Base-by-base conservation (phyloP, 2,329 filamentous ascomycete species). In the Fusarium sp. region DNA sequence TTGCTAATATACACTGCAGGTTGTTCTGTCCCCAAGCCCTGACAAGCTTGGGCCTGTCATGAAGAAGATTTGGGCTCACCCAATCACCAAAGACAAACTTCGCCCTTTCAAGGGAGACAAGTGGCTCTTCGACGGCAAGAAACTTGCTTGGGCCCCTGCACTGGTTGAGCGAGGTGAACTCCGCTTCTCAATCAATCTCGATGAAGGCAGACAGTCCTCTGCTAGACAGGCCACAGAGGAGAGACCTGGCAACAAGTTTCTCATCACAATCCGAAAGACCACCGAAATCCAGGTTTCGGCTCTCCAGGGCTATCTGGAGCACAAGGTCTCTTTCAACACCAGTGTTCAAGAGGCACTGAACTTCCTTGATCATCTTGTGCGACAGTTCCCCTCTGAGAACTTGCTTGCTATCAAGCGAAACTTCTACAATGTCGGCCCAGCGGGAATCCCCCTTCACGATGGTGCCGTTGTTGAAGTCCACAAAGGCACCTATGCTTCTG, bases 301-400 rank as follows among this genome's bases (percentile, higher is more conserved):
- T 1, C 85, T 98, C 0, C 81, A 86, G 4, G 83, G 84, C 0
- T 98, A 95, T 76, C 83, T 97, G 3, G 75, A 84, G 2, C 86
- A 89, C 50, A 82, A 87, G 62, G 82, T 86, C 18, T 80, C 84
- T 1, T 92, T 92, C 78, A 88, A 92, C 75, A 89, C 88, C 39
- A 82, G 86, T 18, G 90, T 95, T 18, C 86, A 95, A 8, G 93
- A 96, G 75, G 91, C 92, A 13, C 89, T 98, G 79, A 97, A 92
- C 77, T 98, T 98, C 76, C 84, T 98, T 6, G 96, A 99, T 69
- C 96, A 99, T 76, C 84, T 95, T 8, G 85, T 99, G 59, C 93
- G 96, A 6, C 90, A 97, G 78, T 86, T 83, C n/a, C 94, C 96
- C 0, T 91, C 91, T 0, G 82, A 89, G 73, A 82, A 85, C 2